Conservation (phyloP, 345 rosid genomes). For the Pistacia vera region DNA sequence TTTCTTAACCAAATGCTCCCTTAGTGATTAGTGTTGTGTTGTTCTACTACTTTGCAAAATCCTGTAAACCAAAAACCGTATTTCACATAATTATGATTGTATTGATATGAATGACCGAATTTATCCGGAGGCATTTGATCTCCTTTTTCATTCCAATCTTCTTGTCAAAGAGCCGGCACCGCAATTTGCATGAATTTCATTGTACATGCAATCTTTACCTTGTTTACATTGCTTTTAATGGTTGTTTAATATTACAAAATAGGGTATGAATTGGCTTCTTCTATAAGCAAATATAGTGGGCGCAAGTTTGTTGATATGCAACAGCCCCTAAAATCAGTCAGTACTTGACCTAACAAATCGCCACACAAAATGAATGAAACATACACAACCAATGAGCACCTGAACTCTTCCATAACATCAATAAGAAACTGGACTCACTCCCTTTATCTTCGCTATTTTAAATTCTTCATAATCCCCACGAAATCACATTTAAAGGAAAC, state of each 20-base stretch:
- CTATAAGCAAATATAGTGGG: background rate
- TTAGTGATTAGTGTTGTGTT: too few relatives aligned
- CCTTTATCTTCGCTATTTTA: background rate
- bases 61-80: background rate
- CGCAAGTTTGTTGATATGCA: constrained; percentile 3
- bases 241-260: background rate
- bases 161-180: too few relatives aligned
- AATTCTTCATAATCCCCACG: background rate
- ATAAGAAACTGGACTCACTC: background rate
- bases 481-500: constrained; percentile 20
- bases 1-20: too few relatives aligned
- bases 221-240: background rate
- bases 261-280: background rate
- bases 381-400: background rate
- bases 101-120: background rate
- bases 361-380: constrained; percentile 21
- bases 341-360: constrained; percentile 12
- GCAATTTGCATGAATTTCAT: background rate
- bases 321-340: background rate
- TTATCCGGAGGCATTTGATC: background rate
- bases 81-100: background rate
- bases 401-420: background rate
- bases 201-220: background rate
- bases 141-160: background rate
- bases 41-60: background rate